Percentiles rank a stretch among this genome's conserved stretches.
Evolutionary conservation across 2,329 filamentous ascomycete species (phyloP).

Genomic region (Thermoascus crustaceus): DNA sequence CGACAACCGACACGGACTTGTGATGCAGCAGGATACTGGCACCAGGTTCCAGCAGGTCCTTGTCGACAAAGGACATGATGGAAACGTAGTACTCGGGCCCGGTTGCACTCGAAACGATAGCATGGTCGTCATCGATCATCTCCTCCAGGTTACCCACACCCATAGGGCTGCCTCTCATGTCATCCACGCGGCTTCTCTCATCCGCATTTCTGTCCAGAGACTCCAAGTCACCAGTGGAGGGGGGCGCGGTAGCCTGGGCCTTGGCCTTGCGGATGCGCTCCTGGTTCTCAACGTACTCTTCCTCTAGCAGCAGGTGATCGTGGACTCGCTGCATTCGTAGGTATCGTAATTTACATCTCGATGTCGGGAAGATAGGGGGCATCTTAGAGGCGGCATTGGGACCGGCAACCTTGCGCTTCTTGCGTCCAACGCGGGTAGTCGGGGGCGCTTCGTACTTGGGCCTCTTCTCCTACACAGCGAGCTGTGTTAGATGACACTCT

Average conservation of each 20-base stretch:
- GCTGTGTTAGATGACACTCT: slow-evolving; percentile 5
- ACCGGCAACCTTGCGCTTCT: slow-evolving; percentile 94
- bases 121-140: slow-evolving; percentile 98
- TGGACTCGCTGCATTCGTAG: slow-evolving; percentile 98
- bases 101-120: slow-evolving; percentile 94
- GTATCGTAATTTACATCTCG: slow-evolving; percentile 93
- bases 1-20: slow-evolving; percentile 95
- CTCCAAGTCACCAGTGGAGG: slow-evolving; percentile 58
- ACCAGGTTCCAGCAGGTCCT: slow-evolving; percentile 92
- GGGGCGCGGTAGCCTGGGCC: slow-evolving; percentile 54
- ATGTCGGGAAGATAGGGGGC: slow-evolving; percentile 86
- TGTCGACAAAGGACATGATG: slow-evolving; percentile 99
- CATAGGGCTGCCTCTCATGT: slow-evolving; percentile 98
- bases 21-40: slow-evolving; percentile 93
- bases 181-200: slow-evolving; percentile 88
- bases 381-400: slow-evolving; percentile 93
- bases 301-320: slow-evolving; percentile 91
- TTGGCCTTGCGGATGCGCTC: slow-evolving; percentile 91
- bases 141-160: slow-evolving; percentile 95
- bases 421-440: slow-evolving; percentile 91
- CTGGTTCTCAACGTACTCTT: slow-evolving; percentile 99
- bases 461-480: slow-evolving; percentile 79
- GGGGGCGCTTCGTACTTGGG: slow-evolving; percentile 99
- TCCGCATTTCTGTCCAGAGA: slow-evolving; percentile 83
- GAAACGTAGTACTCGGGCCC: slow-evolving; percentile 98